Base-by-base conservation (phyloP, 1,284 basidiomycete genomes). In the Ganoderma resinaceum region DNA sequence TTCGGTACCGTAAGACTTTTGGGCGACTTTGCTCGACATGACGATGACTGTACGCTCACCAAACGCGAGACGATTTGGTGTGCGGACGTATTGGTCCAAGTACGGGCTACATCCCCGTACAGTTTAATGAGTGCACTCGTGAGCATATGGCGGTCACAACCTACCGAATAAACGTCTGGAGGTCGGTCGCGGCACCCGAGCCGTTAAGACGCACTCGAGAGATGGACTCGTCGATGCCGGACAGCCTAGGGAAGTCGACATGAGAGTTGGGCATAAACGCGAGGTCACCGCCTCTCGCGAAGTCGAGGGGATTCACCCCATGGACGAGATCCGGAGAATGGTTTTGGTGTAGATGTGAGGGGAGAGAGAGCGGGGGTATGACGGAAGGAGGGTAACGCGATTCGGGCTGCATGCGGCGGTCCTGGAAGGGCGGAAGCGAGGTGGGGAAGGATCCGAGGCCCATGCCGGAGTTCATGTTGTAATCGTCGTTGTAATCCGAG, bases 1-100 rank as follows among this genome's bases (percentile, higher is more conserved):
- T 81, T 99, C 97, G 14, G 92, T 96, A 49, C 96, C 96, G 77
- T 99, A 99, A 23, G 94, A 96, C 80, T 98, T 98, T 83, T 99
- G 97, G 2, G 95, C 97, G 49, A 98, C 96, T 78, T 94, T 96
- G 78, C 94, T 95, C 31, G 95, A 97, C 93, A 98, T 96, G 76
- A 99, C 94, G 68, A 98, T 93, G 70, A 99, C 90, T 14, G 95
- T 96, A 63, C 96, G 89, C 81, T 99, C 97, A 60, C 97, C 97
- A 75, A 95, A 92, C 1, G 93, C 92, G 62, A 98, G 87, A 31
- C 96, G 89, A 79, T 98, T 98, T 31, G 90, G 85, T 14, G 95
- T 89, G 35, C 91, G 87, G 62, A 96, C 88, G 79, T 97, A 98
- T 77, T 93, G 92, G 72, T 94, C 92, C 71, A 95, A 82, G 79